Evolutionary conservation across 768 basidiomycete species (phyloP), one percentile per base, ranked within the genome.

Genomic region (Tulasnella sp.): DNA sequence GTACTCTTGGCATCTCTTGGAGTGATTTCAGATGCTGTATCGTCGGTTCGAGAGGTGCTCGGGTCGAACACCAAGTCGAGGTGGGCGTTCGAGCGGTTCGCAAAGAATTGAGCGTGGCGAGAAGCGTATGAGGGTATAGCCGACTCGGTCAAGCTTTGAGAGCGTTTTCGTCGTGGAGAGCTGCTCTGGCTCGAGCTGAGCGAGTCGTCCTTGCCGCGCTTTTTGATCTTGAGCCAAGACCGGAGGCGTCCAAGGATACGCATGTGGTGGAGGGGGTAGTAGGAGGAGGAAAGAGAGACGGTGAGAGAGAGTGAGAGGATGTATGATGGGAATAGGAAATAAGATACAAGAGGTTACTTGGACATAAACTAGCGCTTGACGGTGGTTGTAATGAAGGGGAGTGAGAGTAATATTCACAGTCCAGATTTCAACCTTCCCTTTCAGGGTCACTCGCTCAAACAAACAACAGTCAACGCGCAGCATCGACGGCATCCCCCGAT

Each of bases 191-290:
- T 67, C 0, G 61, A 10, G 32, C 61, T 67, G 61, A 0, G 29
- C 16, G 61, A 32, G 26, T 67, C 61, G 61, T 67, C 61, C 61
- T 67, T 67, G 61, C 7, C 61, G 61, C 61, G 61, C 61, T 67
- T 67, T 67, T 67, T 67, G 61, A 15, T 6, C 61, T 67, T 67
- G 61, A 67, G 29, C 61, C 61, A 67, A 6, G 61, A 67, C 3
- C 26, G n/a, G 35, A 67, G 5, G 61, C 61, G 61, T 13, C 32
- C 29, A 26, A 67, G 26, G 61, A 67, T 51, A 20, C 51, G 51
- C 51, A 51, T 51, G 11, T 44, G 13, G 44, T 35, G 44, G 44
- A 44, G 51, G 18, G 48, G 15, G 48, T 16, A 48, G 46, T 9
- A 3, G 46, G 46, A 48, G 15, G 51, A 23, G 51, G n/a, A n/a